phyloP scores from a whole-genome alignment of 2,329 filamentous ascomycete genomes.

The Cladophialophora immunda region DNA sequence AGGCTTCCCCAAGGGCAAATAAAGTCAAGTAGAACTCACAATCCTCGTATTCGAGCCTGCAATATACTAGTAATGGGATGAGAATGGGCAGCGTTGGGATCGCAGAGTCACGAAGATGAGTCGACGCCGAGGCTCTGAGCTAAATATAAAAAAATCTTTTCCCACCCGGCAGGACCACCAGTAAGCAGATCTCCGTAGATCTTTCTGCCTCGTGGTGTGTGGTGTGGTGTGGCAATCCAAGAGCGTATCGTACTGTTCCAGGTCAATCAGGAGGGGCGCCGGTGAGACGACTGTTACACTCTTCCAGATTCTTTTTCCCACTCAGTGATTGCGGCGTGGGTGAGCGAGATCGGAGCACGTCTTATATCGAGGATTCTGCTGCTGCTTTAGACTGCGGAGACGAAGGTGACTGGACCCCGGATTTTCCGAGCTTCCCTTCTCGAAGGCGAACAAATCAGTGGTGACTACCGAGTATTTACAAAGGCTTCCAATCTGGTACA shows the following conservation, averaged over 20 bases:
- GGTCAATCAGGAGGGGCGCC: background rate
- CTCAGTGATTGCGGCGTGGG: background rate
- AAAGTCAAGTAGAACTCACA: background rate
- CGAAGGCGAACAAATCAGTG: background rate
- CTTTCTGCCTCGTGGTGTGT: conserved; percentile 1
- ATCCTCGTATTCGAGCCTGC: background rate
- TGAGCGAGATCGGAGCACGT: conserved; percentile 7
- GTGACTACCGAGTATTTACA: too few species aligned
- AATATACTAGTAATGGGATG: background rate
- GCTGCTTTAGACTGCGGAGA: conserved; percentile 5
- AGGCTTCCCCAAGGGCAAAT: background rate
- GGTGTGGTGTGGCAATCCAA: conserved; percentile 4
- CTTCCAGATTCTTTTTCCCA: background rate
- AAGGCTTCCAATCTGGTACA: too few species aligned
- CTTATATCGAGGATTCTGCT: background rate
- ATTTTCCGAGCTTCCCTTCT: background rate
- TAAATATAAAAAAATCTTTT: background rate
- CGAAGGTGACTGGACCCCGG: conserved; percentile 1
- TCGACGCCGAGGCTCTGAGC: background rate
- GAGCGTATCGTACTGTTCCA: background rate
- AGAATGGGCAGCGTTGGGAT: background rate
- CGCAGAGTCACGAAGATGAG: background rate
- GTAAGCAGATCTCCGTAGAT: conserved; percentile 6
- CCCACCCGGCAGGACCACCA: background rate
- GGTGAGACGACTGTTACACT: conserved; percentile 1